Evolutionary conservation across 2,329 filamentous ascomycete genomes (phyloP).

Genomic region (Cadophora luteo-olivacea): DNA sequence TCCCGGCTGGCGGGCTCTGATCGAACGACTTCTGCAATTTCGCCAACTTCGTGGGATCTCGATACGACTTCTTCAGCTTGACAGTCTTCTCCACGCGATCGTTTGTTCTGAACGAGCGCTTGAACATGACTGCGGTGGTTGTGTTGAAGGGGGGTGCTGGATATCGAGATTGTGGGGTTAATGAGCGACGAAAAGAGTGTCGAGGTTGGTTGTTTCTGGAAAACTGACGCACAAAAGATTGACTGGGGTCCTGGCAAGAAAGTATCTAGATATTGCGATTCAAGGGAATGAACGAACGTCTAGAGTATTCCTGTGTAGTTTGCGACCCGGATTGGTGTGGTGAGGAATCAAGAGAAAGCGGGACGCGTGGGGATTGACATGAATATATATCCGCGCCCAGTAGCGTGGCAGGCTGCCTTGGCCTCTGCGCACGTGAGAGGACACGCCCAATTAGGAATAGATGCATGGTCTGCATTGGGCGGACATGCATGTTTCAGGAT

Average conservation of each 20-base stretch:
- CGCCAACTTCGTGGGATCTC: slow-evolving; percentile 80
- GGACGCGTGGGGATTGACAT: slow-evolving; percentile 27
- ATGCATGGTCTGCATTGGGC: slow-evolving; percentile 7
- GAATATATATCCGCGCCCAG: slow-evolving; percentile 22
- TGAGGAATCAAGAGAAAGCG: slow-evolving; percentile 38
- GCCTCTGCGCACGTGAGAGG: slow-evolving; percentile 26
- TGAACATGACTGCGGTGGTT: slow-evolving; percentile 75
- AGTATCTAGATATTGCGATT: slow-evolving; percentile 43
- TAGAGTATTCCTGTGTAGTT: slow-evolving; percentile 45
- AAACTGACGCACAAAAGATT: slow-evolving; percentile 48
- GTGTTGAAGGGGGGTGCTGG: slow-evolving; percentile 26
- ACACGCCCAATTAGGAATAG: slow-evolving; percentile 9
- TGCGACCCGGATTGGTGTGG: slow-evolving; percentile 47
- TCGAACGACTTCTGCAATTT: slow-evolving; percentile 87
- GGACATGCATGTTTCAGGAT: slow-evolving; percentile 8
- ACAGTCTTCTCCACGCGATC: slow-evolving; percentile 88
- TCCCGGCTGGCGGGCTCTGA: slow-evolving; percentile 56
- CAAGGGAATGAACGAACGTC: slow-evolving; percentile 42
- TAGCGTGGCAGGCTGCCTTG: slow-evolving; percentile 28
- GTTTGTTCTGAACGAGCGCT: slow-evolving; percentile 84
- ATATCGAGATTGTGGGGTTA: slow-evolving; percentile 36
- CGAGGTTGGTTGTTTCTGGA: slow-evolving; percentile 29
- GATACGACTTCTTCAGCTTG: slow-evolving; percentile 80
- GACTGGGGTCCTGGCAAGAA: slow-evolving; percentile 47
- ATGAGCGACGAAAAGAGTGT: slow-evolving; percentile 46